phyloP scores from a whole-genome alignment of 2,329 filamentous ascomycete species.

The Colletotrichum musicola region DNA sequence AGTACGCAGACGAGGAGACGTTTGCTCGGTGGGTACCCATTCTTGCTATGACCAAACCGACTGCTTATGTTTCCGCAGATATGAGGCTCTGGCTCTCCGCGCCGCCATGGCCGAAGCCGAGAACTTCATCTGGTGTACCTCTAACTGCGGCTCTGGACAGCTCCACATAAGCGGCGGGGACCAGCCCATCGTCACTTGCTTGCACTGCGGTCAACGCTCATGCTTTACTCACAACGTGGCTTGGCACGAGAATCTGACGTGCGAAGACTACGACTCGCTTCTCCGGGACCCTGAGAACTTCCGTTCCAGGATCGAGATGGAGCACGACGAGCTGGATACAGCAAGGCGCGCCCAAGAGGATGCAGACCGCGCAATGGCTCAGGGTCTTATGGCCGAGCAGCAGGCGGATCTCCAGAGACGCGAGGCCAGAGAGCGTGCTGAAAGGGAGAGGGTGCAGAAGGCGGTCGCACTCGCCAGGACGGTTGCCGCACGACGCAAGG shows the following conservation, averaged over 20 bases:
- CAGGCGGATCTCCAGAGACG: conserved; percentile 43
- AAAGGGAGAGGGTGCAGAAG: conserved; percentile 44
- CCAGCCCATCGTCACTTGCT: conserved; percentile 57
- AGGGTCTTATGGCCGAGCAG: conserved; percentile 48
- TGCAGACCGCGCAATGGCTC: conserved; percentile 53
- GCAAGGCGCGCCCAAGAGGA: conserved; percentile 62
- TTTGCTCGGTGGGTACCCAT: conserved; percentile 54
- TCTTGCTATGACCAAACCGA: background rate
- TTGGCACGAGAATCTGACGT: conserved; percentile 58
- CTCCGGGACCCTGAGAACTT: conserved; percentile 54
- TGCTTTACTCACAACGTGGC: conserved; percentile 57
- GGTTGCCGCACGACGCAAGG: conserved; percentile 42
- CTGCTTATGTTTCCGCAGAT: conserved; percentile 43
- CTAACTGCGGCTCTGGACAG: conserved; percentile 65
- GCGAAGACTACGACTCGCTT: conserved; percentile 57
- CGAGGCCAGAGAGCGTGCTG: conserved; percentile 42
- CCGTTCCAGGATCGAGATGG: conserved; percentile 52
- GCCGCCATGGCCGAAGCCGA: conserved; percentile 56
- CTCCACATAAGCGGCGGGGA: conserved; percentile 57
- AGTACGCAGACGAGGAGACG: conserved; percentile 56
- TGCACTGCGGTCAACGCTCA: conserved; percentile 53
- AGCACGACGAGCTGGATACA: conserved; percentile 57
- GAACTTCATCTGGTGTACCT: conserved; percentile 67
- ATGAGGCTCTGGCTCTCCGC: conserved; percentile 58
- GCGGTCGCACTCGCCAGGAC: conserved; percentile 42